phyloP scores from a whole-genome alignment of 176 grass and related monocot species.

The Microstegium vimineum region DNA sequence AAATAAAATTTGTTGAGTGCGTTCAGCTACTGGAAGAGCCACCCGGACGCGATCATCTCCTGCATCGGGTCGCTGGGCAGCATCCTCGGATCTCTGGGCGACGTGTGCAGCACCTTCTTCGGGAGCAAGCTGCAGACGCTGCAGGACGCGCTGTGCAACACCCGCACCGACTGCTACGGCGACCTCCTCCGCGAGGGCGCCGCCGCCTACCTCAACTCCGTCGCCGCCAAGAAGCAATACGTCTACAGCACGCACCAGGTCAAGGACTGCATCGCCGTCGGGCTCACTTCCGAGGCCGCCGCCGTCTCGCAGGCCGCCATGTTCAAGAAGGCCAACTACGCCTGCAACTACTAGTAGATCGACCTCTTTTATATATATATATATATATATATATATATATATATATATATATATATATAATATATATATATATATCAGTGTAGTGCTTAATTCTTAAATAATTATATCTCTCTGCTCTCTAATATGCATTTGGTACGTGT shows the following conservation, averaged over 20 bases:
- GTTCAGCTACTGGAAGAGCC: constrained; percentile 76
- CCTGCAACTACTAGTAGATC: constrained; percentile 53
- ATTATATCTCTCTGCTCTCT: not conserved
- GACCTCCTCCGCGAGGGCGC: constrained; percentile 80
- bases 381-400: too few relatives aligned
- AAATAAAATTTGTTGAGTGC: not conserved
- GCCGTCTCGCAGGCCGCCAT: constrained; percentile 61
- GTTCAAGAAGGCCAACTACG: constrained; percentile 78
- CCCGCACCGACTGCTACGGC: constrained; percentile 58
- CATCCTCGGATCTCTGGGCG: constrained; percentile 58
- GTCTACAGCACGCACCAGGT: constrained; percentile 61
- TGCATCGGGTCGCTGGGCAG: constrained; percentile 61
- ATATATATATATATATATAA: too few relatives aligned
- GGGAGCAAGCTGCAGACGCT: constrained; percentile 53
- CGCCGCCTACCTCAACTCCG: constrained; percentile 81
- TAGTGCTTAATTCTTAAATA: not conserved
- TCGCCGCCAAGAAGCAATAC: constrained; percentile 38
- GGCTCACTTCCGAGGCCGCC: constrained; percentile 49
- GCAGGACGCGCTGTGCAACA: constrained; percentile 74
- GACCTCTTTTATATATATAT: too few relatives aligned
- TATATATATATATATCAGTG: too few relatives aligned
- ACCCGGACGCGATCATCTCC: constrained; percentile 55
- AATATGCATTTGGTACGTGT: not conserved
- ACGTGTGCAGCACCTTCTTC: constrained; percentile 41
- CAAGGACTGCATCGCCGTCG: constrained; percentile 42